phyloP scores from a whole-genome alignment of 169 alveolate species.

The Plasmodium relictum region DNA sequence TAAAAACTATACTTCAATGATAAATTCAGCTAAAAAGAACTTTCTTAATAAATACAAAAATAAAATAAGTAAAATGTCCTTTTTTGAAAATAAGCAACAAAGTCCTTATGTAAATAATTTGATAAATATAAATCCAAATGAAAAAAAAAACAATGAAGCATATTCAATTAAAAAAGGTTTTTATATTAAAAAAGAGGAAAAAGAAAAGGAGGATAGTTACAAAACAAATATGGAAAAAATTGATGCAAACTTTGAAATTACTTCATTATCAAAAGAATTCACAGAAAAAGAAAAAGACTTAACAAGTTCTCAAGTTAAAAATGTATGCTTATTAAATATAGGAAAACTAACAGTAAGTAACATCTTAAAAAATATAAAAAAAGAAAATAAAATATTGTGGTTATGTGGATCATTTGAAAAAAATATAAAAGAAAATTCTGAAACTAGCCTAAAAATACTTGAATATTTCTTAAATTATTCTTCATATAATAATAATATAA shows the following conservation, averaged over 20 bases:
- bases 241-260: neutral
- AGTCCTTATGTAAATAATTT: no score
- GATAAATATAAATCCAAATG: no score
- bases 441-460: conserved; percentile 32
- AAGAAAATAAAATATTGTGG: conserved; percentile 52
- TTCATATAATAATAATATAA: neutral
- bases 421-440: conserved; percentile 6
- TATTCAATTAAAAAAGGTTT: no score
- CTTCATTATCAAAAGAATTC: no score
- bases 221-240: neutral
- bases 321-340: neutral
- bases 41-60: conserved; percentile 32
- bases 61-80: neutral
- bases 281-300: no score
- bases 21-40: conserved; percentile 9
- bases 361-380: conserved; percentile 8
- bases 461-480: conserved; percentile 3
- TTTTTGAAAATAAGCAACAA: neutral
- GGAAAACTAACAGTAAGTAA: conserved; percentile 25
- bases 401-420: conserved; percentile 69
- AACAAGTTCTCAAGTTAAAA: neutral
- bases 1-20: conserved; percentile 12
- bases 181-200: no score
- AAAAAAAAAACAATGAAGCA: no score
- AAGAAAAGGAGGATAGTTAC: neutral